Evolutionary conservation across 2,329 filamentous ascomycete genomes (phyloP).

Genomic region (Penicillium sp.): DNA sequence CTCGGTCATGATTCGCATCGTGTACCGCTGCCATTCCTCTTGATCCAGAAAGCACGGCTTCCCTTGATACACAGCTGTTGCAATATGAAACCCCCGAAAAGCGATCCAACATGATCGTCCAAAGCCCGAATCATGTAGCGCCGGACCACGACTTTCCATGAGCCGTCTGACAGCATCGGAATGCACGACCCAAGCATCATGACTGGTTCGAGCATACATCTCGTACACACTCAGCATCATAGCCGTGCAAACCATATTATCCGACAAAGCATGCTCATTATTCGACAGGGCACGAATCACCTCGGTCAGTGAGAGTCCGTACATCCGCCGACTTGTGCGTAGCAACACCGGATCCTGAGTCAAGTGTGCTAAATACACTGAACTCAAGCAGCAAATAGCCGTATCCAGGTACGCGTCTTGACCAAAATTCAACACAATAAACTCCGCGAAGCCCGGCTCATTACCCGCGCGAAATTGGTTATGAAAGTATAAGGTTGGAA

Average conservation of each 20-base stretch:
- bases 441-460: slow-evolving; percentile 32
- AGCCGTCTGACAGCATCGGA: slow-evolving; percentile 44
- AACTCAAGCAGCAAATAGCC: slow-evolving; percentile 36
- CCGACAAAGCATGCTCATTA: slow-evolving; percentile 35
- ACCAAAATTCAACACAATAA: slow-evolving; percentile 35
- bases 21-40: slow-evolving; percentile 41
- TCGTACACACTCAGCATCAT: slow-evolving; percentile 50
- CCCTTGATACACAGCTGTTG: slow-evolving; percentile 41
- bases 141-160: slow-evolving; percentile 44
- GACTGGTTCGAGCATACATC: slow-evolving; percentile 46
- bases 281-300: slow-evolving; percentile 39
- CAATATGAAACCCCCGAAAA: slow-evolving; percentile 47
- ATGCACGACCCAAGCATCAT: slow-evolving; percentile 46
- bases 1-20: slow-evolving; percentile 32
- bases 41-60: slow-evolving; percentile 45
- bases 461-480: slow-evolving; percentile 35
- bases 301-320: slow-evolving; percentile 40
- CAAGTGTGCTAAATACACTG: slow-evolving; percentile 35
- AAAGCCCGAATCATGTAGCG: slow-evolving; percentile 38
- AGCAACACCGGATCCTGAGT: slow-evolving; percentile 33
- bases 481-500: slow-evolving; percentile 38
- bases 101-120: slow-evolving; percentile 45
- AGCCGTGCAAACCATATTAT: slow-evolving; percentile 43
- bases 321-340: slow-evolving; percentile 38
- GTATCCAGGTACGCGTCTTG: slow-evolving; percentile 34